Percentiles rank a stretch among this genome's conserved stretches.
Conservation (phyloP, 176 grass and related monocot species). For the Phoenix roebelenii region DNA sequence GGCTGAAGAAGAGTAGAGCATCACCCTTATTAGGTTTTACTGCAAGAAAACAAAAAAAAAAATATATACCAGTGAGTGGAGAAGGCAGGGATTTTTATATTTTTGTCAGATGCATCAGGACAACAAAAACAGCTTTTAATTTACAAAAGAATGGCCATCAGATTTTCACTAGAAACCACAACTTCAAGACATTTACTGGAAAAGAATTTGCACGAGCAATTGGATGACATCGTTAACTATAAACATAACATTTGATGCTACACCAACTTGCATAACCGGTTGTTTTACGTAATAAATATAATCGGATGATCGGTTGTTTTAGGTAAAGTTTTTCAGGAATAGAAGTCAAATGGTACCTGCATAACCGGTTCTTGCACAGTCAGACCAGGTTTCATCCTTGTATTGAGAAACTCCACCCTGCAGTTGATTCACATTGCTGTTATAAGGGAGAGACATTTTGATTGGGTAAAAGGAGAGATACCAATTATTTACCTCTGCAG, state of each 20-base stretch:
- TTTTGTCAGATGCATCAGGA: neutral
- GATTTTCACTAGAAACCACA: too few species aligned
- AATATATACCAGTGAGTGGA: neutral
- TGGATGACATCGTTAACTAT: too few species aligned
- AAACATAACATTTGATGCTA: too few species aligned
- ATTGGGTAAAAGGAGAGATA: neutral
- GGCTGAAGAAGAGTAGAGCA: conserved; percentile 50
- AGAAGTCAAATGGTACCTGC: conserved; percentile 24
- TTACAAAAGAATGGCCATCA: too few species aligned
- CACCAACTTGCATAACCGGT: neutral
- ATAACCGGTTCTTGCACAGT: conserved; percentile 32
- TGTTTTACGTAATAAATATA: neutral
- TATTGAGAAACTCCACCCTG: conserved; percentile 20
- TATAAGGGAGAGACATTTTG: neutral
- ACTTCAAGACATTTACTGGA: too few species aligned
- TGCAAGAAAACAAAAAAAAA: conserved; percentile 8
- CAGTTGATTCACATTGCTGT: conserved; percentile 4
- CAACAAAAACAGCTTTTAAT: neutral
- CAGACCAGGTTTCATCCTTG: conserved; percentile 42
- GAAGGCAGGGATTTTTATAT: neutral
- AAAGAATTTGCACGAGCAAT: too few species aligned
- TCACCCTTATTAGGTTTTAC: conserved; percentile 55
- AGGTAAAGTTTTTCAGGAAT: neutral
- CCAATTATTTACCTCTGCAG: conserved; percentile 15
- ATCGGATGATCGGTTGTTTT: neutral